Evolutionary conservation across 257 asterid genomes (phyloP).

Genomic region (Orobanche coerulescens): DNA sequence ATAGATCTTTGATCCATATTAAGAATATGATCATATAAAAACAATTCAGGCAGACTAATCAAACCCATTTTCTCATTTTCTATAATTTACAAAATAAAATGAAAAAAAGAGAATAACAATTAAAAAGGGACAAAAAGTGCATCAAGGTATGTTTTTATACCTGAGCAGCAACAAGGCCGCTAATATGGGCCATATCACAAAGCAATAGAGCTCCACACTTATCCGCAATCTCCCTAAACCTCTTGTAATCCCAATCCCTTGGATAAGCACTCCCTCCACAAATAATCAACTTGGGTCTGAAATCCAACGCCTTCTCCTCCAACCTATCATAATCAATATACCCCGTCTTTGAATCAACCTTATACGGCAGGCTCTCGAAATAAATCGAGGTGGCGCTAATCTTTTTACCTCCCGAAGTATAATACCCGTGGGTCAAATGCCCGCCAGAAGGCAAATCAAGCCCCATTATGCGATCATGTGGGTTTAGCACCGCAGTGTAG

Average conservation of each 20-base stretch:
- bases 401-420: slow-evolving; percentile 79
- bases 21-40: neutral
- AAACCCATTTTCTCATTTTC: slow-evolving; percentile 2
- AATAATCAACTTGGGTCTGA: slow-evolving; percentile 81
- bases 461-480: slow-evolving; percentile 79
- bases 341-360: slow-evolving; percentile 71
- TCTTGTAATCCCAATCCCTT: slow-evolving; percentile 64
- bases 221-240: slow-evolving; percentile 47
- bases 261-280: slow-evolving; percentile 95
- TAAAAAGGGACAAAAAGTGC: neutral
- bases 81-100: neutral
- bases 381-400: slow-evolving; percentile 85
- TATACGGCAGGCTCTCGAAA: slow-evolving; percentile 87
- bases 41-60: slow-evolving; percentile 5
- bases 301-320: slow-evolving; percentile 71
- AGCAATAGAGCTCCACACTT: slow-evolving; percentile 73
- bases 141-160: slow-evolving; percentile 26
- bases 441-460: slow-evolving; percentile 85
- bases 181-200: slow-evolving; percentile 96
- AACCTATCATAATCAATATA: slow-evolving; percentile 80
- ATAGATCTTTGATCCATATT: slow-evolving; percentile 11
- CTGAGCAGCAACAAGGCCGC: slow-evolving; percentile 98
- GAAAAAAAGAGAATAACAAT: neutral
- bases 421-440: slow-evolving; percentile 76
- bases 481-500: slow-evolving; percentile 69